phyloP scores from a whole-genome alignment of 768 basidiomycete genomes.

The Phaeotremella skinneri region DNA sequence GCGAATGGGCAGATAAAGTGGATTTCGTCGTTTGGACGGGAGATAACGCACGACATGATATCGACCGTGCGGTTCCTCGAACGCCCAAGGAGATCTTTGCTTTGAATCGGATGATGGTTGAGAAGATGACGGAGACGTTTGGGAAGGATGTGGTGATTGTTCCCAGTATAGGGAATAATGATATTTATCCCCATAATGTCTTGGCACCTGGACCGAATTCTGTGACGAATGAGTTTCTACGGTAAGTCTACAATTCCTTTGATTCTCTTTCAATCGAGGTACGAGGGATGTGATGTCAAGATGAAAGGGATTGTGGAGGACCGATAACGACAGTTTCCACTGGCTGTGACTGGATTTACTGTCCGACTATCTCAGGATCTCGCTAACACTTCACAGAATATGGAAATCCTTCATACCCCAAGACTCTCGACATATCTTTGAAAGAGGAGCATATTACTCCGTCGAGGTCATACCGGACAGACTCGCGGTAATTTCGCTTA shows the following conservation, averaged over 20 bases:
- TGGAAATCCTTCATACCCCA: constrained; percentile 81
- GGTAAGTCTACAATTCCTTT: constrained; percentile 55
- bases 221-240: constrained; percentile 60
- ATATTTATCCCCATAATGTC: constrained; percentile 68
- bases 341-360: no score
- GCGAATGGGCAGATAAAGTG: constrained; percentile 75
- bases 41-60: constrained; percentile 70
- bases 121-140: constrained; percentile 73
- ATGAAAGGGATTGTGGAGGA: no score
- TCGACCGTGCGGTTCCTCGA: constrained; percentile 74
- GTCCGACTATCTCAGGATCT: constrained; percentile 7
- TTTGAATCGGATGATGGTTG: constrained; percentile 65
- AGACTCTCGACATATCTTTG: constrained; percentile 73
- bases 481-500: constrained; percentile 77
- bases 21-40: constrained; percentile 78
- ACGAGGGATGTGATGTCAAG: constrained; percentile 2
- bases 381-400: constrained; percentile 57
- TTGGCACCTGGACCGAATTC: constrained; percentile 51
- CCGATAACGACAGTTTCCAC: no score
- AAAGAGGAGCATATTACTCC: constrained; percentile 80
- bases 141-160: constrained; percentile 68
- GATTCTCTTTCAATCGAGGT: background rate
- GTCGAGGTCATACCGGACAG: constrained; percentile 73
- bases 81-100: constrained; percentile 75
- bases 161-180: constrained; percentile 85